These are phyloP conservation scores for Arthrinium phaeospermum DNA, from an alignment of 2,329 filamentous ascomycete species.

Conservation along the genomic window DNA sequence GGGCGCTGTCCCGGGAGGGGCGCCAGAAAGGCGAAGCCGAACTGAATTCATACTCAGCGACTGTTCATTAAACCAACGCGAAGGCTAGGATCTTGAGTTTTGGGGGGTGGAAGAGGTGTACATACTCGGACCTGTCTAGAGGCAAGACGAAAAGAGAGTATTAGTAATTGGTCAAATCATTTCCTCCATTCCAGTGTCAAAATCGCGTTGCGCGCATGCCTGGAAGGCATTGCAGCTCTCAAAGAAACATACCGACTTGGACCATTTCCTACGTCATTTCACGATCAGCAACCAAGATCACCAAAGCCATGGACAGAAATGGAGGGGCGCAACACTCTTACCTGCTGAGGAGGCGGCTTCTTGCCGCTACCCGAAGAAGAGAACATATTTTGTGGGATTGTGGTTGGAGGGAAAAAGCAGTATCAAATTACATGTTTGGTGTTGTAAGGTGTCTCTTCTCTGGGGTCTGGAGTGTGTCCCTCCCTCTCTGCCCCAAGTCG, in stretches of 20 bases:
- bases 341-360: conserved; percentile 72
- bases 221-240: neutral
- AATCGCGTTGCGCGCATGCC: neutral
- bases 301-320: conserved; percentile 4
- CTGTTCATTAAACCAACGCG: conserved; percentile 1
- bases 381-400: conserved; percentile 58
- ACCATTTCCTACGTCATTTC: conserved; percentile 86
- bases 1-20: conserved; percentile 57
- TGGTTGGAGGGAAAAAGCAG: conserved; percentile 28
- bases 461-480: conserved; percentile 20
- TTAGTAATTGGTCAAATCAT: conserved; percentile 27
- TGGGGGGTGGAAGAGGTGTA: conserved; percentile 30
- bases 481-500: neutral
- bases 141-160: conserved; percentile 18
- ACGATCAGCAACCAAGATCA: conserved; percentile 37
- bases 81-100: conserved; percentile 22
- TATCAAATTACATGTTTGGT: conserved; percentile 35
- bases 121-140: conserved; percentile 70
- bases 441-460: conserved; percentile 22
- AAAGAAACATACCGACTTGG: conserved; percentile 82
- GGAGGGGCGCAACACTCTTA: conserved; percentile 46
- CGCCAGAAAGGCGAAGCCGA: conserved; percentile 90
- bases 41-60: conserved; percentile 53
- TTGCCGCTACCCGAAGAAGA: conserved; percentile 69
- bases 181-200: neutral